Evolutionary conservation across 2,329 filamentous ascomycete species (phyloP), one percentile per base, ranked within the genome.

Genomic region (Rhynchosporium agropyri): DNA sequence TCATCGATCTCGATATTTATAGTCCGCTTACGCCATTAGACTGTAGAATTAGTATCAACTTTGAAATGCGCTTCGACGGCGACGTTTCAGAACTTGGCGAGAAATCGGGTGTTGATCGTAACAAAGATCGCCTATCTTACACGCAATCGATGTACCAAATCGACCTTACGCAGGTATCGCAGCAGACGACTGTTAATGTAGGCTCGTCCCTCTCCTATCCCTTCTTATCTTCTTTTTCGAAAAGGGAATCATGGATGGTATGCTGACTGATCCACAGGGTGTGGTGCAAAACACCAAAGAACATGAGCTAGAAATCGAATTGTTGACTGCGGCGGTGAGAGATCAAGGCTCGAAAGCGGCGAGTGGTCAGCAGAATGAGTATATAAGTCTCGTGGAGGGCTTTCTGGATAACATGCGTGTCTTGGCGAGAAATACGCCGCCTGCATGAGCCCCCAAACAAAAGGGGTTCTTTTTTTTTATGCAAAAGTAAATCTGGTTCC

Each of bases 51-150:
- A 96, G 92, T 71, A 87, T 99, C 73, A 98, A 97, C 73, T 83
- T 99, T 2, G 96, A 99, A 84, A 92, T 96, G 84, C 84, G 89
- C 60, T 96, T 88, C 79, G 83, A 92, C 3, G 91, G 92, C 29
- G 80, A 85, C 1, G 72, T 90, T 0, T 80, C 86, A 7, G 78
- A 79, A 28, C 76, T 87, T 2, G 74, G 78, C 0, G 76, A 54
- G 26, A 51, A 38, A 29, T 51, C 58, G 29, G 76, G 75, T 43
- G 78, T 82, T 6, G 88, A 91, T 71, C 86, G 93, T 6, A 87
- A 86, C 70, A 99, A 99, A 76, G 93, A 99, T 76, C 86, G 95
- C 20, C 80, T 99, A 74, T 96, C 91, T 73, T 99, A 99, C 77
- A 88, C 83, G 9, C 96, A 98, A 74, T 83, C 92, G 46, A 87